phyloP scores from a whole-genome alignment of 768 basidiomycete species.

The Mycena polygramma region DNA sequence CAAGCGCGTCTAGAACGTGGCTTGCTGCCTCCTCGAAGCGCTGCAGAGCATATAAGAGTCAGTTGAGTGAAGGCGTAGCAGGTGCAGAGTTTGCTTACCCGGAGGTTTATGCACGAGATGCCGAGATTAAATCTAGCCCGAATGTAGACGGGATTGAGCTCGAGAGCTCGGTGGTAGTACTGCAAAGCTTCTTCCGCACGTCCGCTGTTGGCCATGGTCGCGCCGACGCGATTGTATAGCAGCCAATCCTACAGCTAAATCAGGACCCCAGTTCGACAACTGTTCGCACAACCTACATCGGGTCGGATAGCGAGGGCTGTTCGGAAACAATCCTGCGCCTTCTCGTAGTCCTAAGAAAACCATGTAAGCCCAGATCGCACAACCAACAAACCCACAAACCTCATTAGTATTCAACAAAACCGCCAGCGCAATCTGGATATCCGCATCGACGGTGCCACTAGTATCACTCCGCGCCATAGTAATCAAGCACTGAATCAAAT shows the following conservation, averaged over 20 bases:
- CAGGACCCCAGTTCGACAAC: not conserved
- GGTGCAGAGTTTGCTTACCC: constrained; percentile 59
- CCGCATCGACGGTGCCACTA: constrained; percentile 83
- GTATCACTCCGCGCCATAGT: constrained; percentile 77
- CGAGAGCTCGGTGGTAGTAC: constrained; percentile 89
- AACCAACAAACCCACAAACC: constrained; percentile 55
- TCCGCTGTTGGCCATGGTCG: constrained; percentile 93
- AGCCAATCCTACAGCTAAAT: constrained; percentile 79
- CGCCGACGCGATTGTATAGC: constrained; percentile 93
- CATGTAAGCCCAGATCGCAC: not conserved
- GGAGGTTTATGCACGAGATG: constrained; percentile 91
- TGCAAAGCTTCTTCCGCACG: constrained; percentile 83
- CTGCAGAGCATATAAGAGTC: constrained; percentile 50
- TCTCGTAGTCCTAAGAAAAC: constrained; percentile 79
- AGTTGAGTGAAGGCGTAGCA: constrained; percentile 19
- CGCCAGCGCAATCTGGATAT: constrained; percentile 95
- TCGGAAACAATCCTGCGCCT: constrained; percentile 94
- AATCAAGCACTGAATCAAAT: constrained; percentile 84
- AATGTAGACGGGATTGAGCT: constrained; percentile 91
- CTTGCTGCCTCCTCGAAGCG: constrained; percentile 89
- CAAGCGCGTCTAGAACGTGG: constrained; percentile 89
- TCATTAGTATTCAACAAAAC: constrained; percentile 94
- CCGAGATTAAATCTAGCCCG: constrained; percentile 96
- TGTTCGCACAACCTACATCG: constrained; percentile 64
- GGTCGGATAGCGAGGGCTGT: constrained; percentile 90